phyloP scores from a whole-genome alignment of 2,329 filamentous ascomycete genomes.

The Neospermospora avenae region DNA sequence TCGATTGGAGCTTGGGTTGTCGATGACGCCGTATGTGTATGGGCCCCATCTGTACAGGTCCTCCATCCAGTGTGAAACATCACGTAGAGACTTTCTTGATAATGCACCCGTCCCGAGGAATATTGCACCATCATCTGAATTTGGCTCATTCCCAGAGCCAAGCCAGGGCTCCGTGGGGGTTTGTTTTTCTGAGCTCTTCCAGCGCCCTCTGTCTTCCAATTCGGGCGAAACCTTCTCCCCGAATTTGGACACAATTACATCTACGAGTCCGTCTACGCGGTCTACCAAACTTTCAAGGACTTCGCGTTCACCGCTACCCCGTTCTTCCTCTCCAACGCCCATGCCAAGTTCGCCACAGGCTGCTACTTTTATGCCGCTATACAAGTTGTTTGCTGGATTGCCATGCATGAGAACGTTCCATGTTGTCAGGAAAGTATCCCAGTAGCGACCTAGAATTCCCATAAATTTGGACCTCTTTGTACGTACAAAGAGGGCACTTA shows the following conservation, averaged over 20 bases:
- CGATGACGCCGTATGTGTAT: slow-evolving; percentile 77
- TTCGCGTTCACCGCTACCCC: slow-evolving; percentile 88
- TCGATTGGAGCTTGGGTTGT: slow-evolving; percentile 69
- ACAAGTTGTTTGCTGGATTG: slow-evolving; percentile 77
- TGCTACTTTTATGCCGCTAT: slow-evolving; percentile 81
- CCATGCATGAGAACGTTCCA: slow-evolving; percentile 93
- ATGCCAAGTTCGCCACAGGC: slow-evolving; percentile 88
- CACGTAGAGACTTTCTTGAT: slow-evolving; percentile 65
- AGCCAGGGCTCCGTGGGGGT: slow-evolving; percentile 58
- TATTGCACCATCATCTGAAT: slow-evolving; percentile 75
- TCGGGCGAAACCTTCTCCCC: slow-evolving; percentile 44
- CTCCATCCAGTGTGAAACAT: slow-evolving; percentile 82
- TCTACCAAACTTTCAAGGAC: slow-evolving; percentile 85
- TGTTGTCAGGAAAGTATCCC: slow-evolving; percentile 64
- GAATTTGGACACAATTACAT: slow-evolving; percentile 84
- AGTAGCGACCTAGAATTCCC: slow-evolving; percentile 72
- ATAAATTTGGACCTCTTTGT: slow-evolving; percentile 67
- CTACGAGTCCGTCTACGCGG: slow-evolving; percentile 78
- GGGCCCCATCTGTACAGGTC: slow-evolving; percentile 82
- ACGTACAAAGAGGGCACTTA: slow-evolving; percentile 67
- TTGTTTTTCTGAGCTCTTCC: slow-evolving; percentile 16
- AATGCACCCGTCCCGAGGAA: slow-evolving; percentile 79
- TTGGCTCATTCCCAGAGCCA: slow-evolving; percentile 64
- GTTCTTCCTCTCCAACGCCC: slow-evolving; percentile 92
- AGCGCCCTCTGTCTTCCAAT: slow-evolving; percentile 10